phyloP scores from a whole-genome alignment of 2,329 filamentous ascomycete species.

The Colletotrichum aenigma region DNA sequence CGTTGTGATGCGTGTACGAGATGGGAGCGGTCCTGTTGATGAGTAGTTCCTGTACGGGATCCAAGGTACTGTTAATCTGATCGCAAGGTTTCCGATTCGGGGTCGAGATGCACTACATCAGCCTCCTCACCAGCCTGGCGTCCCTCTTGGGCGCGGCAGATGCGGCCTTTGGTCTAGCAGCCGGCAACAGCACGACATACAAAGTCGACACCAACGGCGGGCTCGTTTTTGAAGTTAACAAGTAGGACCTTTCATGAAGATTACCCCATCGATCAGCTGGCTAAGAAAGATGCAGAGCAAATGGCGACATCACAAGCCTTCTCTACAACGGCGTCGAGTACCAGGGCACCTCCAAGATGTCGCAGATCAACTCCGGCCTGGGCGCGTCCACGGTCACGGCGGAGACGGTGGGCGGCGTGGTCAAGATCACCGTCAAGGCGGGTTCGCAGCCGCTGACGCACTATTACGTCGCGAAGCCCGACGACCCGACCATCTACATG shows the following conservation, averaged over 20 bases:
- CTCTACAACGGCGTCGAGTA: conserved; percentile 52
- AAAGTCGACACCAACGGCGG: conserved; percentile 27
- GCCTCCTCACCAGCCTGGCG: not conserved
- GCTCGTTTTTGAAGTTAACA: conserved; percentile 26
- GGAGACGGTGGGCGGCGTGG: conserved; percentile 20
- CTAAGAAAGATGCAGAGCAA: conserved; percentile 44
- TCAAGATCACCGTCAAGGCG: conserved; percentile 26
- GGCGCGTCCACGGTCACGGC: conserved; percentile 24
- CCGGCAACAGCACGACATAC: conserved; percentile 12
- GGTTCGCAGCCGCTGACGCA: conserved; percentile 25
- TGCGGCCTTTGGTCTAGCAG: conserved; percentile 17
- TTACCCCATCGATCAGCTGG: too few species aligned
- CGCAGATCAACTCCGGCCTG: conserved; percentile 56
- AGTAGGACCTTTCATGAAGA: not conserved
- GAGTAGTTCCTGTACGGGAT: not conserved
- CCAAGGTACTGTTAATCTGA: not conserved
- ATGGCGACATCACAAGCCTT: conserved; percentile 68
- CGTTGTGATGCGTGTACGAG: too few species aligned
- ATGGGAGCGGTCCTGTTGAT: not conserved
- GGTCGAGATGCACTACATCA: not conserved
- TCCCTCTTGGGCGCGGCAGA: not conserved
- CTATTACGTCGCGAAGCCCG: conserved; percentile 24
- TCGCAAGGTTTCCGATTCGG: not conserved
- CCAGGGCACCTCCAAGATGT: conserved; percentile 46
- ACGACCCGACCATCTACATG: conserved; percentile 27